phyloP scores from a whole-genome alignment of 176 grass and related monocot species.

The sorghum (Sorghum bicolor) region DNA sequence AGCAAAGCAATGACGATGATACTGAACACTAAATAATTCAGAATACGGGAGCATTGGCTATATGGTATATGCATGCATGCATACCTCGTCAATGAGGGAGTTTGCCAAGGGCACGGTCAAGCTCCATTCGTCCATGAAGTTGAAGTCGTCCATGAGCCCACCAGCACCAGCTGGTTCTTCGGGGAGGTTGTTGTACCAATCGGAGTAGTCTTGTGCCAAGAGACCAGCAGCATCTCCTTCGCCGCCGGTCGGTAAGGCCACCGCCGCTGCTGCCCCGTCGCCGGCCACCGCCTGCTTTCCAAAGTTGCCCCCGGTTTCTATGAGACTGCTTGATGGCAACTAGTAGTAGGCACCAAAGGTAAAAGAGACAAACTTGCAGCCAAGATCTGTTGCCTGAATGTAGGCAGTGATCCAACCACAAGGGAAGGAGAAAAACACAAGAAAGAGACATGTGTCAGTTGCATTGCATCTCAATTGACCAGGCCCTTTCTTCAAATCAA shows the following conservation, averaged over 20 bases:
- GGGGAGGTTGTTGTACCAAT: not conserved
- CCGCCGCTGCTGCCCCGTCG: not conserved
- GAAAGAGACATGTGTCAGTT: not conserved
- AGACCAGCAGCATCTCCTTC: not conserved
- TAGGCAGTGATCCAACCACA: not conserved
- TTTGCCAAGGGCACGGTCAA: not conserved
- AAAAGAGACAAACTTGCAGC: not conserved
- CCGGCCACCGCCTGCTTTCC: not conserved
- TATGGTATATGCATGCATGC: not conserved
- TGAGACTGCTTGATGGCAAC: not conserved
- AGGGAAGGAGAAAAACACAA: not conserved
- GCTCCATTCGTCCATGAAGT: not conserved
- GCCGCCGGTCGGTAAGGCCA: no score
- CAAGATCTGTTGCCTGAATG: not conserved
- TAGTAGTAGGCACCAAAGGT: not conserved
- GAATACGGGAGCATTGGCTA: not conserved
- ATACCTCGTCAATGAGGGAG: not conserved
- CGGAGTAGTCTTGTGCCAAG: not conserved
- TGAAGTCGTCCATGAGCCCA: not conserved
- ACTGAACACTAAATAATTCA: not conserved
- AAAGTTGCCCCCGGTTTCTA: not conserved
- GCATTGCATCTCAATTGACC: not conserved
- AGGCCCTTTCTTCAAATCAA: not conserved
- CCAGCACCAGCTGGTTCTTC: no score
- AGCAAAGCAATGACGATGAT: not conserved